A percentile compares a stretch with the other conserved stretches of the same genome.
These are phyloP conservation scores for Clavispora vitiphila DNA, from an alignment of 805 yeast genomes.

Conservation along the genomic window DNA sequence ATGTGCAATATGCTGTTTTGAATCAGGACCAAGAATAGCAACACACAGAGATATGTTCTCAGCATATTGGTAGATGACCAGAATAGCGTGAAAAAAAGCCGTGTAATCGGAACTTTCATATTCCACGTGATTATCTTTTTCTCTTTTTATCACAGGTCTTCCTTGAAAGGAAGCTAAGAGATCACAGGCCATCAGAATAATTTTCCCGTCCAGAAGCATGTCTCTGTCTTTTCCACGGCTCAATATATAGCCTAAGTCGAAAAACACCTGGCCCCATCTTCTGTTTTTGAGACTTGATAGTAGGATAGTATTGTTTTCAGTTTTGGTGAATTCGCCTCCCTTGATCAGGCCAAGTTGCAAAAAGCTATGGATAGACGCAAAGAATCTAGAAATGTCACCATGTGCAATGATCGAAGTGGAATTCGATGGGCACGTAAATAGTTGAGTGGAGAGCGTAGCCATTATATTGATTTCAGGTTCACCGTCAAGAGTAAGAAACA, in stretches of 20 bases:
- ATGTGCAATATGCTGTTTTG: conserved; percentile 11
- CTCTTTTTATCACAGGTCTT: conserved; percentile 67
- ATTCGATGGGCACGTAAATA: conserved; percentile 85
- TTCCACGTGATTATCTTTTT: conserved; percentile 77
- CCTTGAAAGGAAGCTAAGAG: conserved; percentile 71
- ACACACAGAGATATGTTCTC: conserved; percentile 49
- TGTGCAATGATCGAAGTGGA: conserved; percentile 58
- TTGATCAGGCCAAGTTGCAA: conserved; percentile 50
- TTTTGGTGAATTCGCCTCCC: conserved; percentile 38
- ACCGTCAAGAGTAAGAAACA: conserved; percentile 68
- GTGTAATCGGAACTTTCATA: conserved; percentile 85
- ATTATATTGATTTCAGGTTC: conserved; percentile 83
- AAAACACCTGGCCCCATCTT: conserved; percentile 72
- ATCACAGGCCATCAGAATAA: conserved; percentile 59
- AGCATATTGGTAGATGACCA: conserved; percentile 60
- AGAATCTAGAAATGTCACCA: conserved; percentile 58
- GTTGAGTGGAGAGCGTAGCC: conserved; percentile 71
- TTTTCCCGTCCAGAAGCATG: conserved; percentile 39
- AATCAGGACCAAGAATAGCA: conserved; percentile 14
- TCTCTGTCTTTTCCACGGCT: conserved; percentile 59
- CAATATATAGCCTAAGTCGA: conserved; percentile 73
- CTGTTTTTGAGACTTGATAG: conserved; percentile 57
- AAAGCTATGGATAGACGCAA: conserved; percentile 60
- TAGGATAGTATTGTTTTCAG: conserved; percentile 28
- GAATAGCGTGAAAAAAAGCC: conserved; percentile 61